Conservation (phyloP, 2,329 filamentous ascomycete species). For the Curvularia verruculosa region DNA sequence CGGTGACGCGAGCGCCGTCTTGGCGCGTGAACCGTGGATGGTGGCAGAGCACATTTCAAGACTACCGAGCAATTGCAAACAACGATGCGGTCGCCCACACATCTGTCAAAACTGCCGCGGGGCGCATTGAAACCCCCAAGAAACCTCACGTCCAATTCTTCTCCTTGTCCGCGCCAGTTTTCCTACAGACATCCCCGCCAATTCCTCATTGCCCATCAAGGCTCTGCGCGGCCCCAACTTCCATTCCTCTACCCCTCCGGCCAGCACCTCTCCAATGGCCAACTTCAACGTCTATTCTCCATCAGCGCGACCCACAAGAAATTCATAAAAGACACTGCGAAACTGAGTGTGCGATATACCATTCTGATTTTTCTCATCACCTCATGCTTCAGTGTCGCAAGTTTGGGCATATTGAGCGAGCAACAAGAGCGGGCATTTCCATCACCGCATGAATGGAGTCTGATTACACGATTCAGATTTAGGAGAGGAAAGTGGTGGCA, state of each 20-base stretch:
- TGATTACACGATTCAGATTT: conserved; percentile 70
- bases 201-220: conserved; percentile 52
- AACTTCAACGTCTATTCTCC: conserved; percentile 74
- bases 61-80: conserved; percentile 15
- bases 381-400: conserved; percentile 64
- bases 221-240: conserved; percentile 64
- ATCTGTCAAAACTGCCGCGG: conserved; percentile 37
- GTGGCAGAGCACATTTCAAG: conserved; percentile 16
- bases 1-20: conserved; percentile 23
- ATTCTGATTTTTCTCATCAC: conserved; percentile 69
- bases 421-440: conserved; percentile 76
- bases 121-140: conserved; percentile 32
- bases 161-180: conserved; percentile 58
- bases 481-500: conserved; percentile 60
- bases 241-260: conserved; percentile 68
- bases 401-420: conserved; percentile 74
- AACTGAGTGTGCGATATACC: conserved; percentile 71
- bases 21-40: conserved; percentile 26
- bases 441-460: conserved; percentile 82
- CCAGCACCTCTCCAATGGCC: conserved; percentile 45
- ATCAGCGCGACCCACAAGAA: conserved; percentile 69
- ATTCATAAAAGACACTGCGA: conserved; percentile 73
- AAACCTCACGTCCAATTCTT: conserved; percentile 19
- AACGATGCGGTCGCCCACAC: conserved; percentile 40
- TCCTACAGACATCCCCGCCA: conserved; percentile 63